A percentile compares a stretch with the other conserved stretches of the same genome.
phyloP scores from a whole-genome alignment of 192 early-diverging fungal species.

The Gonapodya sp. region DNA sequence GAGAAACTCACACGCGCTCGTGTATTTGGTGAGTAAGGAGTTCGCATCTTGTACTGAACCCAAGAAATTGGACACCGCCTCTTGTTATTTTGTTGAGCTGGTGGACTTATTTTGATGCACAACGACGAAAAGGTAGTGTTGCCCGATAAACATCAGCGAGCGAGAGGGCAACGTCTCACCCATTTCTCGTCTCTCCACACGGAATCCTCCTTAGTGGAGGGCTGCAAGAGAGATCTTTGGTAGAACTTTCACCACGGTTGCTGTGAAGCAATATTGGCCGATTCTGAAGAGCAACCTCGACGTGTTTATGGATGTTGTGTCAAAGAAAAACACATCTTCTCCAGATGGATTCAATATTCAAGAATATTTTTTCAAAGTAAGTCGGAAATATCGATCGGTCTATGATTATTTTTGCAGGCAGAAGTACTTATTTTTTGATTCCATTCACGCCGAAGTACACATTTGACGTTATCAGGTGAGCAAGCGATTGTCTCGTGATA shows the following conservation, averaged over 20 bases:
- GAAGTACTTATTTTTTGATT: no score
- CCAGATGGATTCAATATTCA: background rate
- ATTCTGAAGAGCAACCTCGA: background rate
- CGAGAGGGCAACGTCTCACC: no score
- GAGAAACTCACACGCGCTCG: background rate
- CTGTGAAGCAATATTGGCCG: background rate
- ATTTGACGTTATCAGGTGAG: background rate
- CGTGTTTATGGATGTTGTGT: background rate
- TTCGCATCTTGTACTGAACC: no score
- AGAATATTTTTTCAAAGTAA: background rate
- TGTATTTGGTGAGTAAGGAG: no score
- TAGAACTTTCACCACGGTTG: background rate
- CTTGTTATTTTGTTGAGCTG: no score
- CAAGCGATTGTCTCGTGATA: no score
- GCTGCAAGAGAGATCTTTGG: background rate
- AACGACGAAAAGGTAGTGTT: slow-evolving; percentile 10
- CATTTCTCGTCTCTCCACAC: no score
- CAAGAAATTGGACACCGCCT: no score
- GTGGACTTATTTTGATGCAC: slow-evolving; percentile 8
- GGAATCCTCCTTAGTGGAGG: no score
- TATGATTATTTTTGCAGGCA: background rate
- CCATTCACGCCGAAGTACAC: background rate
- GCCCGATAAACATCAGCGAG: no score
- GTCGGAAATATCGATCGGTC: background rate
- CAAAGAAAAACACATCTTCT: background rate